These are phyloP conservation scores for Phylloporus rhodoxanthus DNA, from an alignment of 768 basidiomycete species.

Conservation along the genomic window DNA sequence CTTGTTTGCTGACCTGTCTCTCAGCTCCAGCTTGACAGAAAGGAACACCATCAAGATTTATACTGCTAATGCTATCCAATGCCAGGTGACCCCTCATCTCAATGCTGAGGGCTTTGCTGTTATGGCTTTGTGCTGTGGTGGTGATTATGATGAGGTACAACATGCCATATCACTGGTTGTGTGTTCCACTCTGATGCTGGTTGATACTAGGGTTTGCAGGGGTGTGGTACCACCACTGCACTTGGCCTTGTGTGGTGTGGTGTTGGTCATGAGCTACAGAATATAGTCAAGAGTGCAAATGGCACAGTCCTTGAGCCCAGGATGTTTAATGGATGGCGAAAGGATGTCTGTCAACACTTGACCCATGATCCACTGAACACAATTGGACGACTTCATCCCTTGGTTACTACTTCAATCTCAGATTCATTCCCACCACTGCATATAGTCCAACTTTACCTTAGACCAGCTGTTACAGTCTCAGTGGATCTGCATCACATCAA, in stretches of 20 bases:
- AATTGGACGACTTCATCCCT: not conserved
- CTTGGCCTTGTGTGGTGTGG: not conserved
- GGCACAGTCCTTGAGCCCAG: not conserved
- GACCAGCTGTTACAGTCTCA: not conserved
- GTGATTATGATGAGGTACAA: conserved; percentile 16
- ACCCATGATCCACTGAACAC: not conserved
- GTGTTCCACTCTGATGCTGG: not conserved
- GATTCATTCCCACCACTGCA: not conserved
- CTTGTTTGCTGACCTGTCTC: not conserved
- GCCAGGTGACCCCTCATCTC: conserved; percentile 11
- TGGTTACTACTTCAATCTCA: not conserved
- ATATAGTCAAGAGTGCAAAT: not conserved
- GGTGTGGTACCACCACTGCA: not conserved
- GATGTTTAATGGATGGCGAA: not conserved
- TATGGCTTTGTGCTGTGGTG: not conserved
- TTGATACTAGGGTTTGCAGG: not conserved
- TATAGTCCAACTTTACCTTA: not conserved
- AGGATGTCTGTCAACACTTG: not conserved
- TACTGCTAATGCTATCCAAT: not conserved
- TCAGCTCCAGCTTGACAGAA: not conserved
- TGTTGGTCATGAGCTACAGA: not conserved
- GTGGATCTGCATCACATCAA: not conserved
- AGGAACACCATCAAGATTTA: not conserved
- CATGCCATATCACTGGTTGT: not conserved
- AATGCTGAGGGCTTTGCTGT: not conserved